These are phyloP conservation scores for Fonsecaea nubica DNA, from an alignment of 2,329 filamentous ascomycete species.

Conservation along the genomic window DNA sequence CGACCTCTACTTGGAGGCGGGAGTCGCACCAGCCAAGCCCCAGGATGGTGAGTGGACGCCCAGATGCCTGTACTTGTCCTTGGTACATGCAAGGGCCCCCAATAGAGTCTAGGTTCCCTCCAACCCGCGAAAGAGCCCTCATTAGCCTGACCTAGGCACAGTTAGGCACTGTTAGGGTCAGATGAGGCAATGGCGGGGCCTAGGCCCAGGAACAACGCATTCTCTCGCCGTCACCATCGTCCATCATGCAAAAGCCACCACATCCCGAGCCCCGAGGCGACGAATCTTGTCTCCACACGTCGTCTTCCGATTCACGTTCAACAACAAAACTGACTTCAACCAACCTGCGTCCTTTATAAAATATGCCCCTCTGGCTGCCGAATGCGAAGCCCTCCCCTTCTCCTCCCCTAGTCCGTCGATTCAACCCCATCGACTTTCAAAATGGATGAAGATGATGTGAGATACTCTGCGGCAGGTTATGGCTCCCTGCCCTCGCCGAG, in stretches of 20 bases:
- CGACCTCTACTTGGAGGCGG: not conserved
- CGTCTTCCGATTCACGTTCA: constrained; percentile 11
- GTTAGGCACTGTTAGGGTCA: not conserved
- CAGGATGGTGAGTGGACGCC: not conserved
- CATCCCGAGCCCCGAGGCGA: constrained; percentile 8
- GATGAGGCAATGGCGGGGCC: not conserved
- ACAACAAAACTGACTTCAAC: constrained; percentile 14
- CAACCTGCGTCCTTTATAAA: constrained; percentile 10
- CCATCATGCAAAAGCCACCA: not conserved
- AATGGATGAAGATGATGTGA: constrained; percentile 25
- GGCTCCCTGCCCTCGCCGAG: constrained; percentile 21
- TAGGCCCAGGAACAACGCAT: constrained; percentile 3
- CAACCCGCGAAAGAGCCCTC: not conserved
- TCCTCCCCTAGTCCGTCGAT: not conserved
- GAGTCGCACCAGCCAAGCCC: constrained; percentile 2
- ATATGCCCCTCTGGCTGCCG: constrained; percentile 14
- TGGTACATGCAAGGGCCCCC: not conserved
- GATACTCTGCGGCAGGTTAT: constrained; percentile 22
- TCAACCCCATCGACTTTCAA: constrained; percentile 4
- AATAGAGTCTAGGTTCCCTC: not conserved
- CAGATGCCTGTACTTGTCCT: not conserved
- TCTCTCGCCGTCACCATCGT: not conserved
- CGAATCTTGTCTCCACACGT: constrained; percentile 24
- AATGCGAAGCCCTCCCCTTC: constrained; percentile 8
- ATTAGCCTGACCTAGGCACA: not conserved